phyloP scores from a whole-genome alignment of 768 basidiomycete genomes.

The Hygrocybe punicea region DNA sequence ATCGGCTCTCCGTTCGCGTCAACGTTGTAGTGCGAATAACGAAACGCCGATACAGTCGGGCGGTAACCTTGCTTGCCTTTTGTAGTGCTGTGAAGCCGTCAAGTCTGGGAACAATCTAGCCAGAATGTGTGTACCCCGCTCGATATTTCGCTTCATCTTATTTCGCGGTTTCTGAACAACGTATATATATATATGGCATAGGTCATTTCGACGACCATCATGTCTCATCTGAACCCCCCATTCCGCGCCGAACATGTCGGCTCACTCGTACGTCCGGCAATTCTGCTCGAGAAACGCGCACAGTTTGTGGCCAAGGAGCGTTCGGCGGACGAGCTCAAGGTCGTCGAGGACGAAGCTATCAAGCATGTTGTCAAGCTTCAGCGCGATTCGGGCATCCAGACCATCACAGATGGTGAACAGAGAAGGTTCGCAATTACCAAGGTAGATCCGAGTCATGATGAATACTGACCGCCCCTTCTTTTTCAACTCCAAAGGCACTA shows the following conservation, averaged over 20 bases:
- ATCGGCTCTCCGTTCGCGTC: too few species aligned
- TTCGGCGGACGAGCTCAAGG: conserved; percentile 42
- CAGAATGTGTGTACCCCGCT: too few species aligned
- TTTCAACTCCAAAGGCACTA: conserved; percentile 36
- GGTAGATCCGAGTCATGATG: too few species aligned
- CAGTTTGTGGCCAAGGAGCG: conserved; percentile 43
- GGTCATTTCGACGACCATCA: background rate
- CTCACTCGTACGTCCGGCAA: conserved; percentile 53
- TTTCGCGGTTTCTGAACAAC: too few species aligned
- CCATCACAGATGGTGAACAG: conserved; percentile 63
- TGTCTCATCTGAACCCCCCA: conserved; percentile 28
- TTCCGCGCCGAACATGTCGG: conserved; percentile 59
- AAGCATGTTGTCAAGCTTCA: conserved; percentile 52
- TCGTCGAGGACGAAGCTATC: conserved; percentile 53
- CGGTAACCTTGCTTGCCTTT: too few species aligned
- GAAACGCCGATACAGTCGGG: too few species aligned
- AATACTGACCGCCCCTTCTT: background rate
- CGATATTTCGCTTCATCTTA: too few species aligned
- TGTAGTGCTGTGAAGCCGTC: too few species aligned
- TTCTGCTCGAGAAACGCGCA: conserved; percentile 48
- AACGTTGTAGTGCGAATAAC: too few species aligned
- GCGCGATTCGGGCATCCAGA: conserved; percentile 51
- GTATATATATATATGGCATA: too few species aligned
- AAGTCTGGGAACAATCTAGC: too few species aligned
- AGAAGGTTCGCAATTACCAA: conserved; percentile 31